phyloP scores from a whole-genome alignment of 257 asterid species.

The Orobanche coerulescens region DNA sequence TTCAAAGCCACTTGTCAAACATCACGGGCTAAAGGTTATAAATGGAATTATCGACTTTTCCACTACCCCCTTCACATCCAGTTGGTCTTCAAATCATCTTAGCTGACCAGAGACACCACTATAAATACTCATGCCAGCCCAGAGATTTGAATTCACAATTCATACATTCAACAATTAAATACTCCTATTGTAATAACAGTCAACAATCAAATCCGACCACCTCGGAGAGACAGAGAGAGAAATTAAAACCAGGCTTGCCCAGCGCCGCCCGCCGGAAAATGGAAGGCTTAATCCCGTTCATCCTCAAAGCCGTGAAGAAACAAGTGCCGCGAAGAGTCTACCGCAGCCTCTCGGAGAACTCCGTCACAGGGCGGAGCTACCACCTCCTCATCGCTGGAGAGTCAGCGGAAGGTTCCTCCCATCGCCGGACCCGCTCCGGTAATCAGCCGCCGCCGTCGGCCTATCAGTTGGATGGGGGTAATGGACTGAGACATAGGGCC shows the following conservation, averaged over 20 bases:
- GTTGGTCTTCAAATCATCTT: background rate
- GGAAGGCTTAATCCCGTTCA: constrained; percentile 72
- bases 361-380: background rate
- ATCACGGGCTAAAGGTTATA: too few species aligned
- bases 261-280: constrained; percentile 34
- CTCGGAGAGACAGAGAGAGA: too few species aligned
- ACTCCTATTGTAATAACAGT: too few species aligned
- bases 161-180: too few species aligned
- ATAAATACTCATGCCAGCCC: constrained; percentile 13
- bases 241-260: too few species aligned
- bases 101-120: constrained; percentile 23
- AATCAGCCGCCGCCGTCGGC: constrained; percentile 27
- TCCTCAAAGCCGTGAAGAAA: constrained; percentile 50
- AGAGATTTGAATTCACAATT: background rate
- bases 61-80: too few species aligned
- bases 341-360: background rate
- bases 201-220: too few species aligned
- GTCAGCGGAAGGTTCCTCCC: constrained; percentile 51
- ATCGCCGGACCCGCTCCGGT: constrained; percentile 48
- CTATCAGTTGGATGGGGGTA: background rate
- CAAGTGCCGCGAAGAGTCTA: constrained; percentile 25
- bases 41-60: too few species aligned
- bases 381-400: constrained; percentile 18
- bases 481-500: constrained; percentile 25
- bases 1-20: too few species aligned